These are phyloP conservation scores for Monilinia fructicola DNA, from an alignment of 2,329 filamentous ascomycete species.

Conservation along the genomic window DNA sequence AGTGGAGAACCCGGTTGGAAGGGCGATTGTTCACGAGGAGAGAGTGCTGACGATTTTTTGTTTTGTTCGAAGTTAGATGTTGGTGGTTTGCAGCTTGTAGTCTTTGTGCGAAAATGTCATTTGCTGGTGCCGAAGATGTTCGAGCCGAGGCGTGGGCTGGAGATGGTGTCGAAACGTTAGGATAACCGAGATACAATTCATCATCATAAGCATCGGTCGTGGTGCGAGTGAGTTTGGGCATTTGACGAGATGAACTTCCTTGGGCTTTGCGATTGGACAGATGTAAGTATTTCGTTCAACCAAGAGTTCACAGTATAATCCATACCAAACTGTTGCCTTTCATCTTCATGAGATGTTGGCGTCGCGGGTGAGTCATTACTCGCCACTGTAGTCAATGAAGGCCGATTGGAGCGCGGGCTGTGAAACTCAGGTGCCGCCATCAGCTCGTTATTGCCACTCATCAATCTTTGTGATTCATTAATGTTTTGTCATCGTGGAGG, in stretches of 20 bases:
- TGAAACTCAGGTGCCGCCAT: conserved; percentile 35
- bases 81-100: conserved; percentile 77
- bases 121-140: conserved; percentile 45
- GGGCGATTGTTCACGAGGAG: conserved; percentile 70
- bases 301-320: conserved; percentile 44
- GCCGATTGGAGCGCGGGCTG: conserved; percentile 26
- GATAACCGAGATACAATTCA: conserved; percentile 72
- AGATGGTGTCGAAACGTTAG: conserved; percentile 56
- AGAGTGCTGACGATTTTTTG: conserved; percentile 48
- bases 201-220: conserved; percentile 84
- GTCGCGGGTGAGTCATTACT: conserved; percentile 63
- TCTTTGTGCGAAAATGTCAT: conserved; percentile 69
- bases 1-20: conserved; percentile 72
- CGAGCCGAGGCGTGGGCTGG: conserved; percentile 44
- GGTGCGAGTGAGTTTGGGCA: conserved; percentile 79
- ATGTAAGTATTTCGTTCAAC: conserved; percentile 68
- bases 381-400: conserved; percentile 58
- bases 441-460: conserved; percentile 33
- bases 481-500: conserved; percentile 35
- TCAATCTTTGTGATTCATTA: conserved; percentile 33
- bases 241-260: conserved; percentile 49
- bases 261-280: conserved; percentile 46
- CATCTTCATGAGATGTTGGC: conserved; percentile 52
- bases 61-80: conserved; percentile 60
- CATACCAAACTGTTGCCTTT: conserved; percentile 58